These are phyloP conservation scores for Cladosporium sp. DNA, from an alignment of 2,329 filamentous ascomycete species.

Conservation along the genomic window DNA sequence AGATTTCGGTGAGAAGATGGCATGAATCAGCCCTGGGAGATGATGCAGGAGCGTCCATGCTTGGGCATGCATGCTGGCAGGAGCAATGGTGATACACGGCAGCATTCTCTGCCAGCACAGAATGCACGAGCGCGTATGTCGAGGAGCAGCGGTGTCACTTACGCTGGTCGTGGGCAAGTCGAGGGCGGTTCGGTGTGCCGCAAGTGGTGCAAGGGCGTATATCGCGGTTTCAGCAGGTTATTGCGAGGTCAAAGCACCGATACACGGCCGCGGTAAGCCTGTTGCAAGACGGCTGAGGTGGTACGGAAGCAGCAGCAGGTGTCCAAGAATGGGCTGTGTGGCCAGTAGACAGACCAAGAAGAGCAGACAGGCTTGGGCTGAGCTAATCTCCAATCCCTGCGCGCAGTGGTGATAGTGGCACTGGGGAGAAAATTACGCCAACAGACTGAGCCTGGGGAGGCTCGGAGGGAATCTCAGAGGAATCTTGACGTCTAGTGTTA, in stretches of 20 bases:
- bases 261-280: neutral
- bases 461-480: no score
- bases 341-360: conserved; percentile 8
- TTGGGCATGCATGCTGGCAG: conserved; percentile 6
- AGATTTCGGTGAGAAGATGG: neutral
- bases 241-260: conserved; percentile 11
- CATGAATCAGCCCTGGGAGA: conserved; percentile 2
- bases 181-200: neutral
- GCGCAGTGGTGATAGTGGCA: neutral
- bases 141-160: conserved; percentile 9
- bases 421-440: conserved; percentile 2
- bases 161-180: conserved; percentile 6
- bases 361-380: conserved; percentile 4
- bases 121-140: conserved; percentile 12
- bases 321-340: conserved; percentile 11
- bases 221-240: conserved; percentile 9
- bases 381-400: conserved; percentile 5
- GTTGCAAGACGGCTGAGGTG: conserved; percentile 1
- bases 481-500: conserved; percentile 5
- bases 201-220: conserved; percentile 4
- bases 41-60: conserved; percentile 13
- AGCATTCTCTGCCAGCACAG: conserved; percentile 9
- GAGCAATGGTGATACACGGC: conserved; percentile 10
- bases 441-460: conserved; percentile 1
- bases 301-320: conserved; percentile 5